Evolutionary conservation across 1,139 yeast genomes (phyloP), one percentile per base, ranked within the genome.

Genomic region (Pichia sp.): DNA sequence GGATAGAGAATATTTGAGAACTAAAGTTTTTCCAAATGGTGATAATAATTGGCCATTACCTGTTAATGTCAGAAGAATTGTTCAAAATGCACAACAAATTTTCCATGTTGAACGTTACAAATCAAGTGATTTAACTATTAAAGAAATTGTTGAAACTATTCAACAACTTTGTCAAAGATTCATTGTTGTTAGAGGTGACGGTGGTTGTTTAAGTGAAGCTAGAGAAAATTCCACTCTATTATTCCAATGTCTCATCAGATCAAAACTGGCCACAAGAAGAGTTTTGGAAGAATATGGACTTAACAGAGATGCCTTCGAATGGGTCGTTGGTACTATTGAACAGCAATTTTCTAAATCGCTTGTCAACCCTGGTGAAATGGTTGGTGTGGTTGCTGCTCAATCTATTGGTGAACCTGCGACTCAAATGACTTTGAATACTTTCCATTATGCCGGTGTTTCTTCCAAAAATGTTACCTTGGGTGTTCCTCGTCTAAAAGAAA

Each of bases 371-470:
- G 99, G 99, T 75, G 98, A 92, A 68, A 92, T 92, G 98, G 98
- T 94, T 51, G 99, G 99, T 74, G 97, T 92, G 48, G 80, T 92
- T 63, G 99, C 98, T 48, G 98, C 99, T 1, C 99, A 92, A 73
- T 89, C 97, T 42, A 92, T 92, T 72, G 99, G 99, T 74, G 99
- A 92, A 68, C 99, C 99, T 45, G 98, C 98, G 26, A 92, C 99
- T 26, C 99, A 92, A 71, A 92, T 92, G 99, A 92, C 99, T 0
- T 79, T 92, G 71, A 92, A 92, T 67, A 92, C 99, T 59, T 94
- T 94, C 96, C 99, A 94, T 76, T 94, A 90, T 76, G 99, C 99
- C 29, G 99, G 99, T 85, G 98, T 94, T 54, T 92, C 97, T 38
- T 90, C 97, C 12, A 94, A 92, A 82, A 94, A 94, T 68, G 98